Percentiles rank a stretch among this genome's conserved stretches.
Conservation (phyloP, 768 basidiomycete genomes). For the Leccinum arenicola region DNA sequence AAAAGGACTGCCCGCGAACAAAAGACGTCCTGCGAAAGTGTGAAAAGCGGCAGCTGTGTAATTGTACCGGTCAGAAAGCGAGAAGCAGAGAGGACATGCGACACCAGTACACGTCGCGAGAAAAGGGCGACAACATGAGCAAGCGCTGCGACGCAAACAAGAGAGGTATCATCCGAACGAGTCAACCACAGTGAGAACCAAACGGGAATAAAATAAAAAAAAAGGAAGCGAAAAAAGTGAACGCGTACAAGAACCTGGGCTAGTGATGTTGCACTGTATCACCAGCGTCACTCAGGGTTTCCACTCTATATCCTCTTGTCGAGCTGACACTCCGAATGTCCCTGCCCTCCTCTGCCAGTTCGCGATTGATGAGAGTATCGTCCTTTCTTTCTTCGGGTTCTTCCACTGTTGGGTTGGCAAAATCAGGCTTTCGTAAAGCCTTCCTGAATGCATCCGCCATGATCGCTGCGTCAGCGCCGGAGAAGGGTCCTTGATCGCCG, state of each 20-base stretch:
- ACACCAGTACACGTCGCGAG: slow-evolving; percentile 31
- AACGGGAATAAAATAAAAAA: slow-evolving; percentile 36
- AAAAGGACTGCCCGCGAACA: slow-evolving; percentile 26
- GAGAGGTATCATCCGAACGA: slow-evolving; percentile 39
- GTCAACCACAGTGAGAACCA: slow-evolving; percentile 34
- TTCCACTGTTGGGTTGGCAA: slow-evolving; percentile 64
- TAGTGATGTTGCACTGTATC: slow-evolving; percentile 48
- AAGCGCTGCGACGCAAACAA: slow-evolving; percentile 23
- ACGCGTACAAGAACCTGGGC: slow-evolving; percentile 36
- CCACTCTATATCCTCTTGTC: slow-evolving; percentile 75
- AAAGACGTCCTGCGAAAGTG: slow-evolving; percentile 22
- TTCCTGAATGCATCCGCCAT: slow-evolving; percentile 92
- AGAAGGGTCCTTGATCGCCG: slow-evolving; percentile 70
- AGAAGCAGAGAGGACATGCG: slow-evolving; percentile 27
- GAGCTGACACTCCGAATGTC: slow-evolving; percentile 83
- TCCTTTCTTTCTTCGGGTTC: slow-evolving; percentile 48
- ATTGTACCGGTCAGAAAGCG: slow-evolving; percentile 30
- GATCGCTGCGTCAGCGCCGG: slow-evolving; percentile 83
- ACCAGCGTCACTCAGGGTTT: slow-evolving; percentile 58
- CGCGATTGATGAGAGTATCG: slow-evolving; percentile 53
- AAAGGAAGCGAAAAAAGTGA: slow-evolving; percentile 15
- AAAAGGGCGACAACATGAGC: slow-evolving; percentile 30
- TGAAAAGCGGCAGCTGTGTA: slow-evolving; percentile 28
- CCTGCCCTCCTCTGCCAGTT: slow-evolving; percentile 86
- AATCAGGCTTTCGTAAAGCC: slow-evolving; percentile 86